These are phyloP conservation scores for Peronospora tabacina DNA, from an alignment of 352 stramenopile species.

Conservation along the genomic window DNA sequence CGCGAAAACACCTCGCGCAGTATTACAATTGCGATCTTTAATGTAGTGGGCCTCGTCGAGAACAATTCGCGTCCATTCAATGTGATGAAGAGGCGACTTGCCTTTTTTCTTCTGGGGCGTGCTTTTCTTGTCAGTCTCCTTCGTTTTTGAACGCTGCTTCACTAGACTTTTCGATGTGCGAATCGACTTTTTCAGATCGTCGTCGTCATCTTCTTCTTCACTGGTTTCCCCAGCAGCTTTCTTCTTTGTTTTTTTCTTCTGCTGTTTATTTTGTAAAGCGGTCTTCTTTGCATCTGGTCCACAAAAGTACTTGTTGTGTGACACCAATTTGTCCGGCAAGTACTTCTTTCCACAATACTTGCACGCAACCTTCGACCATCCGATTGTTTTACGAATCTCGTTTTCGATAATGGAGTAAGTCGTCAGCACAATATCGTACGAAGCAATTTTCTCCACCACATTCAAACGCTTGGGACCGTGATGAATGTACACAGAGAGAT, in stretches of 20 bases:
- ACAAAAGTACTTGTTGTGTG: slow-evolving; percentile 98
- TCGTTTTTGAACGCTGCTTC: slow-evolving; percentile 28
- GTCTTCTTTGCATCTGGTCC: slow-evolving; percentile 93
- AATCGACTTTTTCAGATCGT: slow-evolving; percentile 50
- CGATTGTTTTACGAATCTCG: slow-evolving; percentile 82
- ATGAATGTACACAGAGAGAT: slow-evolving; percentile 94
- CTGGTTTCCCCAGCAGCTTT: slow-evolving; percentile 58
- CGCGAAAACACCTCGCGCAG: slow-evolving; percentile 94
- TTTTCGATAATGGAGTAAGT: slow-evolving; percentile 95
- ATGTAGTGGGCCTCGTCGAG: slow-evolving; percentile 96
- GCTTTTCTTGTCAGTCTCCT: slow-evolving; percentile 24
- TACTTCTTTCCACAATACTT: slow-evolving; percentile 93
- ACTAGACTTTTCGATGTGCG: slow-evolving; percentile 31
- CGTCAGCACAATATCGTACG: slow-evolving; percentile 97
- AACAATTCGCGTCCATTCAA: slow-evolving; percentile 96
- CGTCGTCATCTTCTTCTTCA: slow-evolving; percentile 49
- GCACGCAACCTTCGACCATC: slow-evolving; percentile 81
- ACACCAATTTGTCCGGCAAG: slow-evolving; percentile 90
- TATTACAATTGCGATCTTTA: slow-evolving; percentile 91
- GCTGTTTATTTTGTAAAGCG: slow-evolving; percentile 82
- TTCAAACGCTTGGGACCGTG: slow-evolving; percentile 88
- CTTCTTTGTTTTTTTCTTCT: slow-evolving; percentile 58
- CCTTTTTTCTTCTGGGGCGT: slow-evolving; percentile 29
- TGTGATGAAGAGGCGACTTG: slow-evolving; percentile 86
- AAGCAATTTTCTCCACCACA: slow-evolving; percentile 71